Conservation (phyloP, 2,329 filamentous ascomycete genomes). For the Claviceps maximensis region DNA sequence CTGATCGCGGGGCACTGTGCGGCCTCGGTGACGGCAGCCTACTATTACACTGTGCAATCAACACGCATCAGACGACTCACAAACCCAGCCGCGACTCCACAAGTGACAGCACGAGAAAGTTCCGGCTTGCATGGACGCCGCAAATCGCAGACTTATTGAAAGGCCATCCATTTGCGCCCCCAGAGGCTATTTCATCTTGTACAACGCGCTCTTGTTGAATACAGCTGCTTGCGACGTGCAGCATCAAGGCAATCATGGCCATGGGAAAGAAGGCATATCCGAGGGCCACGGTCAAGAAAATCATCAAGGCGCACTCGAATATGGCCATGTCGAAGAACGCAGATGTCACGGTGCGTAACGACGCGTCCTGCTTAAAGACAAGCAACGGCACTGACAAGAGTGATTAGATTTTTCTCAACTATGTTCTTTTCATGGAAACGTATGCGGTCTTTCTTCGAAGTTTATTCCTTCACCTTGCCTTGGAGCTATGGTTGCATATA, state of each 20-base stretch:
- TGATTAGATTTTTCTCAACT: conserved; percentile 69
- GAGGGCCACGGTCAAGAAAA: conserved; percentile 73
- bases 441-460: conserved; percentile 16
- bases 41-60: neutral
- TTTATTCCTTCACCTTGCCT: neutral
- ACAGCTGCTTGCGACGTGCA: neutral
- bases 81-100: too few species aligned
- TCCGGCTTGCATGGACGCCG: too few species aligned
- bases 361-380: conserved; percentile 10
- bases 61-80: too few species aligned
- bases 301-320: conserved; percentile 77
- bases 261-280: conserved; percentile 64
- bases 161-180: neutral
- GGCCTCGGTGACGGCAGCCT: neutral
- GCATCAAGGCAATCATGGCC: conserved; percentile 14
- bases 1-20: conserved; percentile 1
- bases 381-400: conserved; percentile 12
- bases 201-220: neutral
- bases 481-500: neutral
- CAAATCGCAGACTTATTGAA: too few species aligned
- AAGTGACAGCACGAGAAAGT: neutral
- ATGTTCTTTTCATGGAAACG: conserved; percentile 67
- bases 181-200: too few species aligned
- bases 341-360: conserved; percentile 56
- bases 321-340: conserved; percentile 71